Evolutionary conservation across 495 filamentous ascomycete species (phyloP), one percentile per base, ranked within the genome.

Genomic region (Penicillium canescens): DNA sequence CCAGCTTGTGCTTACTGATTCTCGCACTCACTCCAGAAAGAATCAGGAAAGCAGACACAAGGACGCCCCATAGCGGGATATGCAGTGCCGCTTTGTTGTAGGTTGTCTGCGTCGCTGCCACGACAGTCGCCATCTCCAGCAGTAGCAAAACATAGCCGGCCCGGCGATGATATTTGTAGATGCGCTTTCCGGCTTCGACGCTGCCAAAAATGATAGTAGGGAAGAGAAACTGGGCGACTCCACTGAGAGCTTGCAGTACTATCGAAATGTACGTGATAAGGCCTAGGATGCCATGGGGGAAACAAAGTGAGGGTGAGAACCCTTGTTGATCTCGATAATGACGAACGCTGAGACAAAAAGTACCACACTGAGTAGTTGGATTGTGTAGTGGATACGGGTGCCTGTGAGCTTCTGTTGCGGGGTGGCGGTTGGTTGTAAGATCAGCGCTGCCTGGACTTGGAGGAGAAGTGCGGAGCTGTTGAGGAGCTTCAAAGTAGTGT

Each of bases 161-260:
- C 50, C 77, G 70, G 12, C 93, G 84, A 69, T 97, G 93, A 60
- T 92, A 96, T 66, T 96, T 96, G 74, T 92, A 98, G 31, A 94
- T 56, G 34, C 70, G 75, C 78, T 92, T 95, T 26, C 90, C 93
- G 1, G 83, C 87, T 21, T 88, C 85, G 50, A 85, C 85, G 55
- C 90, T 84, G 16, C 92, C 92, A 54, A 91, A 90, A 0, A 96
- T 50, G 4, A 46, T 39, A 0, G 55, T 52, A 0, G 92, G 92
- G 4, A 81, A 59, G 48, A 81, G 90, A 73, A 84, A 96, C 66
- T 91, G 88, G 14, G 88, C 85, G 23, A 96, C 80, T 10, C 93
- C 93, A 52, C 94, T 80, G 1, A 83, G 34, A 24, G 88, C 87
- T 67, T 98, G 93, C 4, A 88, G 50, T 4, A 83, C 65, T 33